phyloP scores from a whole-genome alignment of 164 flowering plant species.

The Protea cynaroides region DNA sequence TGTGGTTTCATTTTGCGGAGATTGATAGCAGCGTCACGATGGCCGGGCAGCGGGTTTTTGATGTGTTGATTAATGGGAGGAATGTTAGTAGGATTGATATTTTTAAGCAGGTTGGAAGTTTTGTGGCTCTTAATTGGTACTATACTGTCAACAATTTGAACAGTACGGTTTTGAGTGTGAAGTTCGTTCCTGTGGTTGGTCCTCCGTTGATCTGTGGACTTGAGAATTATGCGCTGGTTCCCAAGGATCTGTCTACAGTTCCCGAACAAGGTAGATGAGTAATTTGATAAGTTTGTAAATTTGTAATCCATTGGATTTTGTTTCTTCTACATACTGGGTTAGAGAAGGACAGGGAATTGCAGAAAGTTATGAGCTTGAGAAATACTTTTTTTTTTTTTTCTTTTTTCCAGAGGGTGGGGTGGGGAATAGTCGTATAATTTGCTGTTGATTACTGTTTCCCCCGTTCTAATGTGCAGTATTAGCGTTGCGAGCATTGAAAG shows the following conservation, averaged over 20 bases:
- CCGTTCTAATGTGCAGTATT: slow-evolving; percentile 39
- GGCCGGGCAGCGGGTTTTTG: slow-evolving; percentile 76
- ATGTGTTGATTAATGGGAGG: slow-evolving; percentile 58
- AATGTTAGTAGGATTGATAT: slow-evolving; percentile 77
- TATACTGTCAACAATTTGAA: slow-evolving; percentile 74
- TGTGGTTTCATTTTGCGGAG: slow-evolving; percentile 97
- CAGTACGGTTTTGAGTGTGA: slow-evolving; percentile 52
- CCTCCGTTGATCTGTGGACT: slow-evolving; percentile 66
- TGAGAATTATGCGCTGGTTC: slow-evolving; percentile 93
- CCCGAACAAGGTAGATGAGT: slow-evolving; percentile 68
- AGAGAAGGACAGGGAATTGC: neutral
- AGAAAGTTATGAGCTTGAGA: neutral
- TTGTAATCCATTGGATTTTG: neutral
- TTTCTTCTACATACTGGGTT: neutral
- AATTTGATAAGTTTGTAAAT: neutral
- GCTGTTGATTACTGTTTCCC: slow-evolving; percentile 1
- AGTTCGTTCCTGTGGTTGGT: slow-evolving; percentile 64
- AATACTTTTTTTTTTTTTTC: neutral
- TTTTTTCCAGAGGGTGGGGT: no score
- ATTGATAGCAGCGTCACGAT: slow-evolving; percentile 55
- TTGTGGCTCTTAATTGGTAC: slow-evolving; percentile 61
- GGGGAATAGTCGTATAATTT: neutral
- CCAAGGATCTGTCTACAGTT: slow-evolving; percentile 61
- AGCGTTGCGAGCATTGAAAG: slow-evolving; percentile 86
- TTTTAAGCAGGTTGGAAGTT: slow-evolving; percentile 57